Conservation (phyloP, 495 filamentous ascomycete genomes). For the Penicillium argentinense region DNA sequence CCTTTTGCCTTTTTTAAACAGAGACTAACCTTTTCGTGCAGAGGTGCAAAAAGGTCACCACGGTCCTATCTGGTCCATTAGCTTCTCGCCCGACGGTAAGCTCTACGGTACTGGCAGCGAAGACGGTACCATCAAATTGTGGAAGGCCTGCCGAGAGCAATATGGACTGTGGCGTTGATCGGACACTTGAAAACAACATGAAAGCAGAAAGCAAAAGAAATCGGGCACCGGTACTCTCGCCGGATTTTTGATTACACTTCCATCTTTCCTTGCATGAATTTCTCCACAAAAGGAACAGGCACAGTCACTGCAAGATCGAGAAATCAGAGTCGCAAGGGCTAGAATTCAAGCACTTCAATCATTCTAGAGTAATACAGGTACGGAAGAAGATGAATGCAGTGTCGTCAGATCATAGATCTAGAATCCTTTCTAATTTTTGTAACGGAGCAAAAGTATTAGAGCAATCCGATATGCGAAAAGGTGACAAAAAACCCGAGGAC, state of each 20-base stretch:
- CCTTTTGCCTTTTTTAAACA: background rate
- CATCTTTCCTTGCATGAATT: no score
- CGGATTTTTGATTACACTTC: no score
- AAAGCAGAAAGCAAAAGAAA: background rate
- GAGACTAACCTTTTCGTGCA: slow-evolving; percentile 30
- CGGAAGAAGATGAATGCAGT: no score
- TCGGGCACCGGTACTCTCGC: no score
- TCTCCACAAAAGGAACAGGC: no score
- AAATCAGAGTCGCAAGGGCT: no score
- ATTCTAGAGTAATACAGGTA: no score
- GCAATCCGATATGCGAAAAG: slow-evolving; percentile 3
- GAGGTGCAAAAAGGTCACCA: slow-evolving; percentile 97
- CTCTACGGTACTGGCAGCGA: slow-evolving; percentile 95
- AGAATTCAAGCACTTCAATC: no score
- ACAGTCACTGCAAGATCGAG: no score
- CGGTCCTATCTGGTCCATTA: slow-evolving; percentile 92
- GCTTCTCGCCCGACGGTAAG: slow-evolving; percentile 92
- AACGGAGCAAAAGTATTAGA: no score
- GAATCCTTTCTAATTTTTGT: no score
- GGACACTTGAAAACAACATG: background rate
- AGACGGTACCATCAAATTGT: slow-evolving; percentile 95
- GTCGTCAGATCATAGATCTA: no score
- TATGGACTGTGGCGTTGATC: slow-evolving; percentile 66
- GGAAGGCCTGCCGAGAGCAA: slow-evolving; percentile 68
- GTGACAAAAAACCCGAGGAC: slow-evolving; percentile 2